A percentile compares a stretch with the other conserved stretches of the same genome.
Evolutionary conservation across 768 basidiomycete species (phyloP).

Genomic region (Leccinum subgranulosum): DNA sequence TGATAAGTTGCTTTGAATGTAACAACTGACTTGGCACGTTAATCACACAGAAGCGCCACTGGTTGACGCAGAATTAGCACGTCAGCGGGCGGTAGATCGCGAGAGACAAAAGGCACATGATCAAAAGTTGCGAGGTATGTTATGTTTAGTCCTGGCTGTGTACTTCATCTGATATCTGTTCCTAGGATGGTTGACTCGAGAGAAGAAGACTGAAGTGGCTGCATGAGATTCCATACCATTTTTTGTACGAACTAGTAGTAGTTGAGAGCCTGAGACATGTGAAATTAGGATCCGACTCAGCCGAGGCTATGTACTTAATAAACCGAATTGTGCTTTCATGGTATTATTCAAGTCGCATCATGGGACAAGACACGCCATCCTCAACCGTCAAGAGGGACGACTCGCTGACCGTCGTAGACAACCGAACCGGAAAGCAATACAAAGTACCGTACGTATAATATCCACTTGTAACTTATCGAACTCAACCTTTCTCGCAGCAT

Average conservation of each 20-base stretch:
- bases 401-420: slow-evolving; percentile 69
- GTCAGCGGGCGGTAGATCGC: slow-evolving; percentile 60
- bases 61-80: slow-evolving; percentile 62
- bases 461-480: slow-evolving; percentile 6
- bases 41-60: slow-evolving; percentile 45
- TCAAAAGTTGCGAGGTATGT: slow-evolving; percentile 69
- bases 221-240: slow-evolving; percentile 1
- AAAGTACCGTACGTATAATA: slow-evolving; percentile 66
- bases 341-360: slow-evolving; percentile 16
- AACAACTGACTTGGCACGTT: neutral
- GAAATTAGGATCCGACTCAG: neutral
- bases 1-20: neutral
- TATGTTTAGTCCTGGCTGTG: neutral
- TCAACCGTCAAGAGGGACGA: slow-evolving; percentile 20
- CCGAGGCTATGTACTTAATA: neutral
- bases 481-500: slow-evolving; percentile 46
- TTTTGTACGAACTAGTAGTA: neutral
- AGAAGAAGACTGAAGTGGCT: slow-evolving; percentile 22
- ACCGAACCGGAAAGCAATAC: slow-evolving; percentile 80
- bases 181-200: slow-evolving; percentile 34
- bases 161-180: neutral
- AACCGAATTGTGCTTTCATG: neutral
- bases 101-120: slow-evolving; percentile 63
- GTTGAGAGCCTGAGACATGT: neutral
- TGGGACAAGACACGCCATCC: slow-evolving; percentile 26